phyloP scores from a whole-genome alignment of 768 basidiomycete genomes.

The Pleurotus tuoliensis region DNA sequence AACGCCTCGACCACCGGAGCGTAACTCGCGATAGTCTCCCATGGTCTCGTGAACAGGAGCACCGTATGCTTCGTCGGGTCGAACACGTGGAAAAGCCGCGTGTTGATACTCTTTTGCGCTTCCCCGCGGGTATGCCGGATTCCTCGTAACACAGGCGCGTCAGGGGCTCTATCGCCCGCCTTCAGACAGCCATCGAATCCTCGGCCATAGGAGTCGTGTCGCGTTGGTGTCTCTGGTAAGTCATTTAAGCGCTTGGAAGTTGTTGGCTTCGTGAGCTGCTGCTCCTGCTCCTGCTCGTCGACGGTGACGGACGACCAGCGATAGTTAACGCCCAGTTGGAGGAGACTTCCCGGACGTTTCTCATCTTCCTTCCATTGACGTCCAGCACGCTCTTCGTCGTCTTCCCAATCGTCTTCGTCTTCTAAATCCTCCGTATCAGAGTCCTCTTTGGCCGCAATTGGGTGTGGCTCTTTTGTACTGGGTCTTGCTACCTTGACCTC shows the following conservation, averaged over 20 bases:
- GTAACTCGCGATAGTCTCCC: constrained; percentile 6
- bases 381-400: neutral
- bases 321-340: constrained; percentile 31
- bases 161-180: constrained; percentile 44
- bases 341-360: constrained; percentile 14
- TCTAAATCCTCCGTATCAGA: neutral
- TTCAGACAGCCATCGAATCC: constrained; percentile 21
- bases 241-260: neutral
- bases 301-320: constrained; percentile 29
- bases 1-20: constrained; percentile 7
- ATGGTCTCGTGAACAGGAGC: constrained; percentile 29
- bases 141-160: constrained; percentile 25
- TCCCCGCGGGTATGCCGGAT: constrained; percentile 19
- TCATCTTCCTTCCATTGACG: constrained; percentile 1
- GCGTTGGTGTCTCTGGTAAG: neutral
- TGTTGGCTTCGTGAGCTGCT: constrained; percentile 8
- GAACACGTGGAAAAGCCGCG: constrained; percentile 33
- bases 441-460: neutral
- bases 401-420: constrained; percentile 1
- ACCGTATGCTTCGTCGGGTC: constrained; percentile 33
- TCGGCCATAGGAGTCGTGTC: constrained; percentile 19
- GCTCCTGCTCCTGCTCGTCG: constrained; percentile 26
- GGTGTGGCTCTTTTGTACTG: neutral
- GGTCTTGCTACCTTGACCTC: neutral
- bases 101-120: constrained; percentile 1